Base-by-base conservation (phyloP, 257 asterid genomes). In the Eustoma russellianum region DNA sequence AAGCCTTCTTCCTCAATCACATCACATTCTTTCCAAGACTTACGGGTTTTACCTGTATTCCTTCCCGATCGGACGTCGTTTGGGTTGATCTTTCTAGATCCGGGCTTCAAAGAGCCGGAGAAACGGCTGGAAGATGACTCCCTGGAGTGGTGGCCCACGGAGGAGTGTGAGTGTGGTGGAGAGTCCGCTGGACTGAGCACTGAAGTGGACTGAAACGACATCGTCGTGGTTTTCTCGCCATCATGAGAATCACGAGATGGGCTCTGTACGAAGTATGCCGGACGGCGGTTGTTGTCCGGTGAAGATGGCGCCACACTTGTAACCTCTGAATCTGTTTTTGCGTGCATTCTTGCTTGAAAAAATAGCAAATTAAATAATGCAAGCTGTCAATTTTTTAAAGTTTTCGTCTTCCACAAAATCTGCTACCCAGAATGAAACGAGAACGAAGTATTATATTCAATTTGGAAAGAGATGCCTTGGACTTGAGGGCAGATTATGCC, bases 241-340 rank as follows among this genome's bases (percentile, higher is more conserved):
- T 82, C 97, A 74, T 88, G 91, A 5, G 97, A 88, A 59, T 85
- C 94, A 18, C 91, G 82, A 0, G 97, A 83, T 0, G 97, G 97
- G 73, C 97, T 88, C 66, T 88, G 95, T 17, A 88, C 97, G 82
- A 60, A 85, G 75, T 83, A 88, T 14, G 52, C 95, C 13, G 85
- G 78, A 1, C 91, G 86, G 7, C 97, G 70, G 48, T 50, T 74
- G 66, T 79, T 73, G 69, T 86, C 94, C 56, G 97, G 97, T 24
- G 96, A 90, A 9, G 97, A 90, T 17, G 88, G 93, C 1, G 96
- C 97, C 15, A 83, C 33, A 64, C 92, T 88, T n/a, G 92, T 72
- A 3, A 58, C 83, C 35, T 88, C 97, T 7, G 94, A 83, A 62
- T 88, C 95, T 9, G 87, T 83, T 61, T 88, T 85, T 0, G 92